Evolutionary conservation across 2,329 filamentous ascomycete genomes (phyloP), one percentile per base, ranked within the genome.

Genomic region (Penicillium capsulatum): DNA sequence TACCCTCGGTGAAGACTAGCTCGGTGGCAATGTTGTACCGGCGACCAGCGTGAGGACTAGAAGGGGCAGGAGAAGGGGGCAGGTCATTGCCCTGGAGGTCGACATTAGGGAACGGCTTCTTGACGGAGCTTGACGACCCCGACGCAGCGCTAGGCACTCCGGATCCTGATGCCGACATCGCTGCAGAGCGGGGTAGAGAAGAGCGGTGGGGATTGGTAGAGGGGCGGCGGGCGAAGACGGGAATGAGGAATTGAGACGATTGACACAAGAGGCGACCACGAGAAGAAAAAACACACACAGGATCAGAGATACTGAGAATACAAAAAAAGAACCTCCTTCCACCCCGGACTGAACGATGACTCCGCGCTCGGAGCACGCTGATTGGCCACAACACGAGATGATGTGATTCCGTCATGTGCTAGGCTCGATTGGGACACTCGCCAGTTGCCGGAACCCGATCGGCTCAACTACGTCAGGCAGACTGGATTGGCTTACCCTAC

Each of bases 1-100:
- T 92, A 64, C 84, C 82, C 57, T 98, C 92, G 36, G 91, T 97
- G 67, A 91, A 97, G 45, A 98, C 92, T 48, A 98, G 74, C 70
- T 98, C 92, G 3, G 92, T 98, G 42, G 91, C 91, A 45, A 98
- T 79, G 31, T 90, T 89, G 69, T 97, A 98, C 54, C 88, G 86
- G 52, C 84, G 81, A 48, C 88, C 89, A 61, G 83, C 85, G 61
- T 83, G 79, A 16, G 92, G 92, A 60, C 84, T 95, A 11, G 91
- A 97, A 2, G 91, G 89, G 16, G 92, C 88, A 2, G 92, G 92
- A 6, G 92, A 96, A 1, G 90, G 90, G 36, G 90, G 90, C 36
- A 95, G 74, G 58, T 90, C 74, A 68, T 94, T 85, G 29, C 88
- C 88, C 58, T 91, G 84, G 43, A 89, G 73, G 63, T 94, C 88